Conservation (phyloP, 2,329 filamentous ascomycete genomes). For the Botrytis fabae region DNA sequence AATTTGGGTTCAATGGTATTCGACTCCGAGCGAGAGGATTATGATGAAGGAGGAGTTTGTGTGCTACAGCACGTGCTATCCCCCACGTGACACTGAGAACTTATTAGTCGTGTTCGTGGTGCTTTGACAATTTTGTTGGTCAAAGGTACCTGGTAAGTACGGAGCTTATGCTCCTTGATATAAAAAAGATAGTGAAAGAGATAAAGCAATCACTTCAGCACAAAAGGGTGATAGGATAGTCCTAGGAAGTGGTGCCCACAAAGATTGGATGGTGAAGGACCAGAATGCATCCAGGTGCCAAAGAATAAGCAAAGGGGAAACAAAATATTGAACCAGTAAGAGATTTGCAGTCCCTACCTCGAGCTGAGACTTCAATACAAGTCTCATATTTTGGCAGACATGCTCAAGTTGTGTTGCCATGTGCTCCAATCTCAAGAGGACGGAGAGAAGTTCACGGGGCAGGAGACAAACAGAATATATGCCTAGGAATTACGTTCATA, state of each 20-base stretch:
- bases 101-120: neutral
- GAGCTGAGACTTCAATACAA: neutral
- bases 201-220: neutral
- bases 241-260: neutral
- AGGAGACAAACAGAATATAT: too few species aligned
- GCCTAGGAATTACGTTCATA: neutral
- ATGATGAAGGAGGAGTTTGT: neutral
- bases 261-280: neutral
- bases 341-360: neutral
- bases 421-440: neutral
- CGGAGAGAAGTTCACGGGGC: neutral
- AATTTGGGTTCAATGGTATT: neutral
- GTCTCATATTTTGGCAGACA: neutral
- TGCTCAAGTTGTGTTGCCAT: neutral
- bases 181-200: neutral
- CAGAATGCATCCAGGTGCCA: neutral
- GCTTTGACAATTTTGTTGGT: neutral
- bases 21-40: neutral
- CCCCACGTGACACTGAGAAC: neutral
- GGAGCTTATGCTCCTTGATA: neutral
- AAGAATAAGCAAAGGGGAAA: neutral
- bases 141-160: neutral
- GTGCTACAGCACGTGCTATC: neutral
- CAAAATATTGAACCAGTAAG: neutral
- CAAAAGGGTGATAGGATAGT: neutral